A percentile compares a stretch with the other conserved stretches of the same genome.
These are phyloP conservation scores for Arachnopeziza araneosa DNA, from an alignment of 2,329 filamentous ascomycete species.

Conservation along the genomic window DNA sequence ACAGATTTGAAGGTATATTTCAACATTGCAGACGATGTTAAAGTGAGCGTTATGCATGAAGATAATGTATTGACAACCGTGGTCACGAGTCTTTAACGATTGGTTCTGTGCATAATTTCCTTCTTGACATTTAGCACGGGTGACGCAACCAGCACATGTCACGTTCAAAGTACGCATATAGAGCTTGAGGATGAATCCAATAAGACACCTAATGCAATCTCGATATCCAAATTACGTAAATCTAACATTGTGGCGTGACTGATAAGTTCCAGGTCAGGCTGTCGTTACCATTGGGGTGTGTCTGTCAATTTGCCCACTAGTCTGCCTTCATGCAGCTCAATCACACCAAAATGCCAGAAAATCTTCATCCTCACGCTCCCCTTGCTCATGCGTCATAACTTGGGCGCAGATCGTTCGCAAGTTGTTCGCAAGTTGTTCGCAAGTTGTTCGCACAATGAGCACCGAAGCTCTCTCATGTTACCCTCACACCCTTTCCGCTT, in stretches of 20 bases:
- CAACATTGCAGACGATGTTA: background rate
- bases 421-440: too few relatives aligned
- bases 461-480: background rate
- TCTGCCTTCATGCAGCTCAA: background rate
- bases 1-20: background rate
- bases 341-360: background rate
- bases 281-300: too few relatives aligned
- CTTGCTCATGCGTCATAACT: too few relatives aligned
- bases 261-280: too few relatives aligned
- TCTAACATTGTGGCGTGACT: too few relatives aligned
- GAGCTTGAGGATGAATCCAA: background rate
- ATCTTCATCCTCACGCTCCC: background rate
- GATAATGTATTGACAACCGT: background rate
- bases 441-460: background rate
- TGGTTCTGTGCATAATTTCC: too few relatives aligned
- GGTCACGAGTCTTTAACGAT: background rate
- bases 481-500: background rate
- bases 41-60: background rate
- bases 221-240: too few relatives aligned
- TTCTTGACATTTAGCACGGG: too few relatives aligned
- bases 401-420: background rate
- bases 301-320: too few relatives aligned
- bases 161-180: background rate
- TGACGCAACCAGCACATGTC: background rate
- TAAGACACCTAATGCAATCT: too few relatives aligned